Evolutionary conservation across 2,329 filamentous ascomycete species (phyloP), one percentile per base, ranked within the genome.

Genomic region (Rutstroemia sp.): DNA sequence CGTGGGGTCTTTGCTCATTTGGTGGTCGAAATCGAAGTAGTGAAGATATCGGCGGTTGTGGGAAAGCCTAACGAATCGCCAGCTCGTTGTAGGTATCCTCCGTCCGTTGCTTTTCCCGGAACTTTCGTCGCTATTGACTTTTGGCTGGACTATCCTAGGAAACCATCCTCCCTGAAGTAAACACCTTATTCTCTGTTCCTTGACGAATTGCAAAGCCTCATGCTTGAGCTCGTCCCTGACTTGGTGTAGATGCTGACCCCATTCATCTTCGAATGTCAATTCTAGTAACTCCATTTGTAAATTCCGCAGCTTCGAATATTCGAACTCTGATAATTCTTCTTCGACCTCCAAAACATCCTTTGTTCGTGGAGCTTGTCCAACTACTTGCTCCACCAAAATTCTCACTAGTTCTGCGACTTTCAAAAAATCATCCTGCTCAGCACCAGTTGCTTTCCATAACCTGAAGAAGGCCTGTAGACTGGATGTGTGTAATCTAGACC

Each of bases 261-360:
- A 99, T 49, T 88, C 88, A 69, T 95, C 90, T 70, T 97, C 92
- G 68, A 97, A 97, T 0, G 90, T 89, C 62, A 94, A 77, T 69
- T 95, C 90, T 4, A 97, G 77, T 10, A 96, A 78, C 64, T 95
- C 88, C 91, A 97, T 96, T 72, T 99, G 94, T 54, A 96, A 76
- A 67, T 91, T 85, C 52, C 94, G 83, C 54, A 97, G 77, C 41
- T 85, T 82, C 46, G 79, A 76, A 64, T 91, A 87, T 63, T 96
- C 91, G 68, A 90, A 92, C 64, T 92, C 88, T 6, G 83, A 79
- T 58, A 99, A 78, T 59, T 96, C 92, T 63, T 95, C 91, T 71
- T 97, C 92, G 0, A 96, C 82, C 64, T 95, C 90, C 48, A 86
- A 76, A 19, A 97, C 81, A 62, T 96, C 90, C 68, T 90, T 94